phyloP scores from a whole-genome alignment of 2,329 filamentous ascomycete species.

The Bipolaris zeicola region DNA sequence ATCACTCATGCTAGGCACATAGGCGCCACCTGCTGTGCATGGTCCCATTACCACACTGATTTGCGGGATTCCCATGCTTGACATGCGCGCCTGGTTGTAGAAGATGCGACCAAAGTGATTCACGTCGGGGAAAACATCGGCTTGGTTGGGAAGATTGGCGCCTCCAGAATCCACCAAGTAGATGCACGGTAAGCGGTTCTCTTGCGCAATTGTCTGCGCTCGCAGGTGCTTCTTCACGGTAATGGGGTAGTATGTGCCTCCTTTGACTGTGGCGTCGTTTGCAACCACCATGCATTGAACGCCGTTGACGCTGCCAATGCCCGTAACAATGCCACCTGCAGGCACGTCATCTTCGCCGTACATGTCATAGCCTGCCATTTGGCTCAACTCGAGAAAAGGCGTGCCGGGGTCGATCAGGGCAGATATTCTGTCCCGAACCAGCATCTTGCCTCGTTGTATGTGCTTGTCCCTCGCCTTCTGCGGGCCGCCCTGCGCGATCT shows the following conservation, averaged over 20 bases:
- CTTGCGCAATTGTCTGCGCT: conserved; percentile 86
- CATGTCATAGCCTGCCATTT: conserved; percentile 84
- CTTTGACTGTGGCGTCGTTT: conserved; percentile 97
- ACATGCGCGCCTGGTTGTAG: conserved; percentile 97
- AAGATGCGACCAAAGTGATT: conserved; percentile 98
- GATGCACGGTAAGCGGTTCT: conserved; percentile 84
- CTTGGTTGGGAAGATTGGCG: conserved; percentile 92
- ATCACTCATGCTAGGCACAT: conserved; percentile 96
- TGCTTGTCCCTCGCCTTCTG: conserved; percentile 88
- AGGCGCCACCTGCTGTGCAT: conserved; percentile 93
- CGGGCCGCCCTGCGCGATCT: conserved; percentile 76
- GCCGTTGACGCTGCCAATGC: conserved; percentile 86
- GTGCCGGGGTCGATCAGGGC: conserved; percentile 88
- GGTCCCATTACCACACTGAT: conserved; percentile 96
- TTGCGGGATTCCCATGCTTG: conserved; percentile 83
- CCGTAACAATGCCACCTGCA: conserved; percentile 89
- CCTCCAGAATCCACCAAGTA: conserved; percentile 97
- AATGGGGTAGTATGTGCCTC: conserved; percentile 94
- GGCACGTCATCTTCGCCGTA: conserved; percentile 89
- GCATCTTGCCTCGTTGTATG: conserved; percentile 86
- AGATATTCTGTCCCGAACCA: conserved; percentile 86
- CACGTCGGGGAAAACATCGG: conserved; percentile 91
- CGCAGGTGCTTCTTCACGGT: conserved; percentile 97
- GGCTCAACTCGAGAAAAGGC: conserved; percentile 89
- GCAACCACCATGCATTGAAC: conserved; percentile 92